Evolutionary conservation across 345 rosid genomes (phyloP), one percentile per base, ranked within the genome.

Genomic region (Brassica carinata): DNA sequence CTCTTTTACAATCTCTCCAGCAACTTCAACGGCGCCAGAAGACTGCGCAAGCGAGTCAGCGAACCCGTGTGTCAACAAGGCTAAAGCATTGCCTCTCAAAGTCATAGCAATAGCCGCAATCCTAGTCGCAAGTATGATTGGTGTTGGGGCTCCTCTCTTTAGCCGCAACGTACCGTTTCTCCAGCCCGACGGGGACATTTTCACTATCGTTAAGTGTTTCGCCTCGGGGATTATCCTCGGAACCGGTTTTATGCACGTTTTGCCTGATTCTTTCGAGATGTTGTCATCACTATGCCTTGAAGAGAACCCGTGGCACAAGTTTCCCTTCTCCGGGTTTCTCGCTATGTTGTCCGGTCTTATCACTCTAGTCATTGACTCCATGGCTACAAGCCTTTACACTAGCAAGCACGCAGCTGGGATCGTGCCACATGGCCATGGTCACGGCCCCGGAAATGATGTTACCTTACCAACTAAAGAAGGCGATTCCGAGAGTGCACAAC

Each of bases 191-290:
- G 73, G 80, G 29, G 78, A 79, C 71, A 48, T 85, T 2, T 94
- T 94, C 34, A 87, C 87, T 14, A 51, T 90, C 2, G 81, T 94
- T 5, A 91, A 90, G 69, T 81, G 89, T 38, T 91, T 94, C 8
- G 97, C 97, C 0, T 80, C 95, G 0, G 98, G 98, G 0, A 88
- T 94, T 29, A 94, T 94, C 18, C 88, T 94, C 0, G 96, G 90
- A 0, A 94, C 98, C 1, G 98, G 94, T 8, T 94, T 88, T 85
- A 91, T 89, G 94, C 97, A 94, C 38, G 98, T 92, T 17, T 61
- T 92, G 72, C 98, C 97, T 2, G 97, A 94, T 82, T 94, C 97
- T 31, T 94, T 90, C 30, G 94, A 87, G 75, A 85, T 86, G 89
- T 80, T 94, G 69, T 75, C 85, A 3, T 94, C 97, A 0, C 11